Percentiles rank a stretch among this genome's conserved stretches.
These are phyloP conservation scores for Mortierella claussenii DNA, from an alignment of 192 early-diverging fungal species.

Conservation along the genomic window DNA sequence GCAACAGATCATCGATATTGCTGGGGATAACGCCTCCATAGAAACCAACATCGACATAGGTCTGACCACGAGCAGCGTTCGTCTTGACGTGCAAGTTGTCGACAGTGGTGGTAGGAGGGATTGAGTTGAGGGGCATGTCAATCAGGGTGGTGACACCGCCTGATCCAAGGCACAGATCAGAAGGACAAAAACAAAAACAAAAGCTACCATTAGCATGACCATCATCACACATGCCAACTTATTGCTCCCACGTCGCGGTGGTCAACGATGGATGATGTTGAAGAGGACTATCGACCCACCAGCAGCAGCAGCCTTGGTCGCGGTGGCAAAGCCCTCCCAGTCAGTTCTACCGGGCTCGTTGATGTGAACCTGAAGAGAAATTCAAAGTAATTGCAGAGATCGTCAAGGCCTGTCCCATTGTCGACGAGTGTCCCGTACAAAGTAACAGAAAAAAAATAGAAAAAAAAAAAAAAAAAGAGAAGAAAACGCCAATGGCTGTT, in stretches of 20 bases:
- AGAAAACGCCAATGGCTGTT: not conserved
- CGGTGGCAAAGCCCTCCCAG: constrained; percentile 87
- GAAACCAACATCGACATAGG: constrained; percentile 82
- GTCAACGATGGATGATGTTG: not conserved
- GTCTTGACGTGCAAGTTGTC: constrained; percentile 73
- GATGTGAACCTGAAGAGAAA: constrained; percentile 68
- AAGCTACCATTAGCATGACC: no score
- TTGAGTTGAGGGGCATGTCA: constrained; percentile 90
- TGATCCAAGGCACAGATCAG: not conserved
- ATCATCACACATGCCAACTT: no score
- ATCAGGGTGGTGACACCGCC: constrained; percentile 83
- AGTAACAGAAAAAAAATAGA: constrained; percentile 9
- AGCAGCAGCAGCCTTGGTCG: constrained; percentile 83
- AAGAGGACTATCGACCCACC: constrained; percentile 29
- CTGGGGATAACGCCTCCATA: constrained; percentile 85
- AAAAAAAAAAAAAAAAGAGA: constrained; percentile 2
- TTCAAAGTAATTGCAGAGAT: no score
- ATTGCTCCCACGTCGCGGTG: not conserved
- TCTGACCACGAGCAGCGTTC: constrained; percentile 71
- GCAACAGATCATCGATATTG: constrained; percentile 72
- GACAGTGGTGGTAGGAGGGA: constrained; percentile 84
- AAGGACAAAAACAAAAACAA: not conserved
- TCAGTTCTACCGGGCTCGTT: constrained; percentile 88
- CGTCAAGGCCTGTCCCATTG: no score
- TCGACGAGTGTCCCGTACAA: no score